Evolutionary conservation across 768 basidiomycete genomes (phyloP).

Genomic region (Exidia glandulosa): DNA sequence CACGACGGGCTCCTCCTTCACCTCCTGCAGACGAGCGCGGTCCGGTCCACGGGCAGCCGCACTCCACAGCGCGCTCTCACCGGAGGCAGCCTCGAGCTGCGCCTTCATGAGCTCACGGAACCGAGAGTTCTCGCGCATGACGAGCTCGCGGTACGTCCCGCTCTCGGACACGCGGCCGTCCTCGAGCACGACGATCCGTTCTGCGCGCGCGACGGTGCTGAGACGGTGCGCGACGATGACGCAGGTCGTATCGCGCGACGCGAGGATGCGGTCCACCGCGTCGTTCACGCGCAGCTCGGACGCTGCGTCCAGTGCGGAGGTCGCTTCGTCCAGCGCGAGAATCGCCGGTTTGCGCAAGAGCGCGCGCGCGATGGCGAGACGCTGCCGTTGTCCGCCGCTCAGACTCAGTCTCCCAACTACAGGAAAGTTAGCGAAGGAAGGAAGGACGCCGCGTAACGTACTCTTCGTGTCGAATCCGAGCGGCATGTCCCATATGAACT

Average conservation of each 20-base stretch:
- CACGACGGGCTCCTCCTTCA: no score
- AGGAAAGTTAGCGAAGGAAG: slow-evolving; percentile 2
- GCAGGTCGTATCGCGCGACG: slow-evolving; percentile 71
- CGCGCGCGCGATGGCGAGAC: slow-evolving; percentile 76
- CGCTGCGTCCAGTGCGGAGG: slow-evolving; percentile 78
- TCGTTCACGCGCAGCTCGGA: slow-evolving; percentile 77
- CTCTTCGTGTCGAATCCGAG: slow-evolving; percentile 89
- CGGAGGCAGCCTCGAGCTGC: slow-evolving; percentile 49
- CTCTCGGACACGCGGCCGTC: slow-evolving; percentile 73
- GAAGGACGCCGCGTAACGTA: slow-evolving; percentile 27
- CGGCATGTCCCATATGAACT: slow-evolving; percentile 91
- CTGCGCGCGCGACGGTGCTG: slow-evolving; percentile 83
- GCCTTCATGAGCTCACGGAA: slow-evolving; percentile 87
- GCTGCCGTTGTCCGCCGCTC: slow-evolving; percentile 72
- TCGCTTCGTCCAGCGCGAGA: slow-evolving; percentile 82
- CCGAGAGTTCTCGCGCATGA: slow-evolving; percentile 57
- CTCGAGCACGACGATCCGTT: slow-evolving; percentile 83
- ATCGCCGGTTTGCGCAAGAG: slow-evolving; percentile 82
- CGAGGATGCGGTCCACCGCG: slow-evolving; percentile 80
- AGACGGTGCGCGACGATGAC: slow-evolving; percentile 82
- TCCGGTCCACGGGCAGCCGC: no score
- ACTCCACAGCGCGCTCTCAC: slow-evolving; percentile 7
- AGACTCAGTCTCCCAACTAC: slow-evolving; percentile 58
- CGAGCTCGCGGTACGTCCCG: slow-evolving; percentile 70
- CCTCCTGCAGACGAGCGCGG: no score